Evolutionary conservation across 1,284 basidiomycete genomes (phyloP), one percentile per base, ranked within the genome.

Genomic region (Chalciporus sp.): DNA sequence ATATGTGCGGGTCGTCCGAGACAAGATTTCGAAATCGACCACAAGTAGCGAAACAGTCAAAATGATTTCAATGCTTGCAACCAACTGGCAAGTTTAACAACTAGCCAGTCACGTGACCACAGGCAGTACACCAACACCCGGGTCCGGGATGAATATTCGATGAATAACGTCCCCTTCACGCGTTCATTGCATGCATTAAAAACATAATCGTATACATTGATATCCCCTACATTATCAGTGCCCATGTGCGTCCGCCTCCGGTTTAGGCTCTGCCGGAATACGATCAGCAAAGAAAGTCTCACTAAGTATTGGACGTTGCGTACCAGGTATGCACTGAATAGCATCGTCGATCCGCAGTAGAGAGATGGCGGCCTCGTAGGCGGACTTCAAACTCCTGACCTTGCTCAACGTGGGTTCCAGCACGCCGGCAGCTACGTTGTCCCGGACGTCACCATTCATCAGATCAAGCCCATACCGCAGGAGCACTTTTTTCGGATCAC

Each of bases 391-490:
- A 70, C 92, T 95, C 74, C 92, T 92, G 60, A 99, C 92, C 76
- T 99, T 99, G 80, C 90, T 92, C 73, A 99, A 84, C 7, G 95
- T 98, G 2, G 97, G 97, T 76, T 99, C 97, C 49, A 99, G 78
- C 23, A 99, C 87, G 42, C 97, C 97, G 9, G 95, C 94, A 51
- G 86, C 79, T 51, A 97, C 86, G 68, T 99, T 99, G 76, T 99
- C 97, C 52, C 95, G 82, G 40, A 98, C 94, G 69, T 95, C 87
- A 40, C 97, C 97, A 66, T 94, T 92, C 68, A 98, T 77, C 53
- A 99, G 78, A 74, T 99, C 97, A 58, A 99, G 83, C 4, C 97
- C 97, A 71, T 98, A 99, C 62, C 93, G 92, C 71, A 97, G 78
- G 45, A 98, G 79, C n/a, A 78, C 85, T 74, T 97, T 94, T 78